These are phyloP conservation scores for Fusarium citri DNA, from an alignment of 2,329 filamentous ascomycete genomes.

Conservation along the genomic window DNA sequence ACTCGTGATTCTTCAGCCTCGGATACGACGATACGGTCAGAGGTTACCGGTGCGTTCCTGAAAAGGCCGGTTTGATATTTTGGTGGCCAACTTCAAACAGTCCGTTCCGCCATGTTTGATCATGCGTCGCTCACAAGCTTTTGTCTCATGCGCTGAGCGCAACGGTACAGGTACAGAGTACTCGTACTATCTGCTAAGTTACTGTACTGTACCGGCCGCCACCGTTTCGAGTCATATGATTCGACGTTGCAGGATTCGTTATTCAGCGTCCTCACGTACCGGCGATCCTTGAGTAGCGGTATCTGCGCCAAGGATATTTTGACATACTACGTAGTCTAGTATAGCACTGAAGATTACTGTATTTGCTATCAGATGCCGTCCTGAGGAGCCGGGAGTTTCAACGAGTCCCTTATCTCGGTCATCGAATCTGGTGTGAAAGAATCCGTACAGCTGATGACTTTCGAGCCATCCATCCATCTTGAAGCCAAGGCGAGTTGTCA, in stretches of 20 bases:
- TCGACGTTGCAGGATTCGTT: constrained; percentile 11
- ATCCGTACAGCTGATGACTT: neutral
- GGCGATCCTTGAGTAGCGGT: constrained; percentile 18
- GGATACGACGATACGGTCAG: constrained; percentile 6
- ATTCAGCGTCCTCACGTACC: constrained; percentile 17
- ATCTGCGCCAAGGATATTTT: neutral
- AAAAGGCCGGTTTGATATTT: constrained; percentile 10
- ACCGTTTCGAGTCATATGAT: constrained; percentile 40
- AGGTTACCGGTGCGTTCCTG: constrained; percentile 19
- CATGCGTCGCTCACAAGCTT: constrained; percentile 37
- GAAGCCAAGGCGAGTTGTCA: neutral
- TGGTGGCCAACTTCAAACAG: constrained; percentile 14
- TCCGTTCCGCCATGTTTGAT: constrained; percentile 19
- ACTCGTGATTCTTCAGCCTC: constrained; percentile 38
- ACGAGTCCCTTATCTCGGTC: neutral
- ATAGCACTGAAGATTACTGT: too few relatives aligned
- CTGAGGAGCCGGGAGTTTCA: neutral
- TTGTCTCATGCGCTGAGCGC: constrained; percentile 17
- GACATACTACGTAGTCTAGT: neutral
- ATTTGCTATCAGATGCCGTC: neutral
- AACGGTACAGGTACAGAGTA: constrained; percentile 26
- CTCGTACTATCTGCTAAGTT: constrained; percentile 6
- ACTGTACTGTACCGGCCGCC: neutral
- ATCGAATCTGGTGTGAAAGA: neutral
- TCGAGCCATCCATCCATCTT: neutral